Evolutionary conservation across 108 stramenopile genomes (phyloP).

Genomic region (Cylindrotheca closterium): DNA sequence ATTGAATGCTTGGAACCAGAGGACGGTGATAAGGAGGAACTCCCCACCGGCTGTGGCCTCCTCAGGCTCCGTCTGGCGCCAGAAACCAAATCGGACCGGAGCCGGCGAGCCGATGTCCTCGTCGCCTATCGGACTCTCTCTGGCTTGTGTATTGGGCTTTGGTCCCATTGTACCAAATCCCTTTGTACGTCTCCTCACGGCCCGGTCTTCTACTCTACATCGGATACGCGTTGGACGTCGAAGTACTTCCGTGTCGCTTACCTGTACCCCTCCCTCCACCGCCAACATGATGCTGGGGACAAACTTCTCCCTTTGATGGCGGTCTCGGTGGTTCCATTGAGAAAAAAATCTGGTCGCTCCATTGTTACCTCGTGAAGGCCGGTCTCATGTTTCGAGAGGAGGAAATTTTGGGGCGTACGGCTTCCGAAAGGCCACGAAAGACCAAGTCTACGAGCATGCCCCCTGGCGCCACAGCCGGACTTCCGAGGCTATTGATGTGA

Average conservation of each 20-base stretch:
- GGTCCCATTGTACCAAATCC: not conserved
- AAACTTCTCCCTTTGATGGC: no score
- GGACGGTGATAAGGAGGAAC: not conserved
- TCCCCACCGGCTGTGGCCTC: not conserved
- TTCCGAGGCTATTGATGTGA: no score
- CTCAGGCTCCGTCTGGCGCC: not conserved
- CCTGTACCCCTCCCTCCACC: not conserved
- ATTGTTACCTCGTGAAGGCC: no score
- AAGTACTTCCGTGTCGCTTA: not conserved
- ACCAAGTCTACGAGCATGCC: no score
- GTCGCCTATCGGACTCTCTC: not conserved
- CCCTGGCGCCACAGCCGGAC: no score
- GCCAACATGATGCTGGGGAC: no score
- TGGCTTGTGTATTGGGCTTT: not conserved
- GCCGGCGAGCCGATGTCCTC: not conserved
- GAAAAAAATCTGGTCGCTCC: no score
- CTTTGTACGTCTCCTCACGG: not conserved
- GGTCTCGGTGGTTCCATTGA: no score
- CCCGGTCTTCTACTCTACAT: not conserved
- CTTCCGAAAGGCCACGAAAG: no score
- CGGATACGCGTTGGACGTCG: not conserved
- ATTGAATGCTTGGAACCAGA: not conserved
- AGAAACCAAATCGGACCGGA: not conserved
- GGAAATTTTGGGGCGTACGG: no score
- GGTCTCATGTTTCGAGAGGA: no score